Conservation (phyloP, 1,284 basidiomycete genomes). For the Pseudomicrostroma phylloplanum region DNA sequence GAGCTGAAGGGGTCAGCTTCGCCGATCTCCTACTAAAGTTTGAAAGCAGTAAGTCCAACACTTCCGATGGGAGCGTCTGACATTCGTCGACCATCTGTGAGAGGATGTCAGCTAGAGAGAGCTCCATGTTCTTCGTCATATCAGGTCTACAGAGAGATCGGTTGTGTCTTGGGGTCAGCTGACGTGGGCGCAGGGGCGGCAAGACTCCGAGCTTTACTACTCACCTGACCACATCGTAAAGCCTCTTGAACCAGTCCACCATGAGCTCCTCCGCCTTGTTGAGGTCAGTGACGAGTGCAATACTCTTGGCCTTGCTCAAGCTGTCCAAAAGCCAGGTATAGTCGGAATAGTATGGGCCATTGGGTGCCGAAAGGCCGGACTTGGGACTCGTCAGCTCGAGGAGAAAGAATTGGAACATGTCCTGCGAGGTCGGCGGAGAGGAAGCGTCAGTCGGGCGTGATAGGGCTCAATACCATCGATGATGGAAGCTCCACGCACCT, state of each 20-base stretch:
- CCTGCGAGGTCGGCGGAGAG: constrained; percentile 67
- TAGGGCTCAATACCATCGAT: constrained; percentile 52
- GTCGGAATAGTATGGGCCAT: constrained; percentile 31
- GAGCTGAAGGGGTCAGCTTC: constrained; percentile 56
- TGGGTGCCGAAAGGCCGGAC: constrained; percentile 31
- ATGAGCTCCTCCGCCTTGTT: constrained; percentile 80
- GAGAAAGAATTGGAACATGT: constrained; percentile 59
- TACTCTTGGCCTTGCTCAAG: constrained; percentile 85
- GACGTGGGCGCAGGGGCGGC: not conserved
- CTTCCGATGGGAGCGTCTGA: constrained; percentile 65
- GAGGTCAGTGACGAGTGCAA: constrained; percentile 86
- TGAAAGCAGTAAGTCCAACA: constrained; percentile 72
- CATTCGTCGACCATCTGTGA: constrained; percentile 83
- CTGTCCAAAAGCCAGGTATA: constrained; percentile 74
- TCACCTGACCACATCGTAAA: constrained; percentile 68
- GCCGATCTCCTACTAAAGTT: constrained; percentile 74
- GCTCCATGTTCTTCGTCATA: constrained; percentile 72
- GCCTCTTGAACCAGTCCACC: constrained; percentile 70
- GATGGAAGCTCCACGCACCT: constrained; percentile 44
- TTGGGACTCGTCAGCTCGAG: constrained; percentile 34
- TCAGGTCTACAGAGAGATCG: constrained; percentile 12
- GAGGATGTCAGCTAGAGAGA: constrained; percentile 81
- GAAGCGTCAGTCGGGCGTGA: constrained; percentile 97
- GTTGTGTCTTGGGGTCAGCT: not conserved
- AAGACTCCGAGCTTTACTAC: constrained; percentile 14